Base-by-base conservation (phyloP, 176 grass and related monocot genomes). In the Oryza glaberrima region DNA sequence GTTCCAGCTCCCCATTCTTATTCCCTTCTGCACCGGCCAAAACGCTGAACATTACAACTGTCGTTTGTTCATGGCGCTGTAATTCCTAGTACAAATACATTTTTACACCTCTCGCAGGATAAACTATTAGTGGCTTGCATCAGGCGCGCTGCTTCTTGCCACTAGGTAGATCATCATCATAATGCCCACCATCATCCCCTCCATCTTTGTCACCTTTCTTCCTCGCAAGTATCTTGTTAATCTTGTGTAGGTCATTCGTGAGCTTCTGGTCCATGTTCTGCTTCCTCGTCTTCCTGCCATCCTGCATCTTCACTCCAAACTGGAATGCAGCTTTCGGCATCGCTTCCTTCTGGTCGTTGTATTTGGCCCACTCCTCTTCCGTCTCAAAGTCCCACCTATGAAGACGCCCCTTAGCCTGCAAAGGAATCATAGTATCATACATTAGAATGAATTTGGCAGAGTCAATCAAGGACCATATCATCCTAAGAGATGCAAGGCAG, bases 351-450 rank as follows among this genome's bases (percentile, higher is more conserved):
- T 98, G 78, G 15, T 98, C 96, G 3, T 98, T 98, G 85, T 98
- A 98, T 16, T 87, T 87, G 0, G 96, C 96, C 96, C 96, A 98
- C 71, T 98, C 96, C 69, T 98, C 96, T 92, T 98, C 93, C 0
- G 96, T 95, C 85, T 98, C 96, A n/a, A 98, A 98, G 81, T 98
- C 96, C 96, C 96, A 98, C 65, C 96, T 88, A 32, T 98, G 96
- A 70, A 98, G 96, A 46, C 96, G 93, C 63, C 96, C 96, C 91
- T 98, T 98, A 1, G 96, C 96, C 96, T 98, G 82, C 84, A 72
- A 71, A 77, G 25, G 34, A 43, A 82, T 73, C 44, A 16, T 52
- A 9, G 40, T 12, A 41, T 41, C 40, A 8, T 32, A 63, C 25
- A 76, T 91, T 65, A 82, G 67, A 56, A 67, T 73, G 56, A 32